Evolutionary conservation across 2,329 filamentous ascomycete species (phyloP).

Genomic region (Aureobasidium sp.): DNA sequence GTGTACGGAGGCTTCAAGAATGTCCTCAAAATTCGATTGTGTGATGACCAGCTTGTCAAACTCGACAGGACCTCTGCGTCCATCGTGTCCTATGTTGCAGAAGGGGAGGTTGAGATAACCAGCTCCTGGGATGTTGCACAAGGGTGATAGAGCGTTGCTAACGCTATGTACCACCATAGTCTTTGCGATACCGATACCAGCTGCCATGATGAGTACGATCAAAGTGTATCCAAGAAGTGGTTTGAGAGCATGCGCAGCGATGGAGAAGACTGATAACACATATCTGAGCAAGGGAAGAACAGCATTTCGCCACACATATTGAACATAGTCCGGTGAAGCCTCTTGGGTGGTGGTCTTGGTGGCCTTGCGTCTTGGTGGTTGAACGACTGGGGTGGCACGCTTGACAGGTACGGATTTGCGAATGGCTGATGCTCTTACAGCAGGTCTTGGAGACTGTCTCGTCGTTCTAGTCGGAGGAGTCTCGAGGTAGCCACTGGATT

Average conservation of each 20-base stretch:
- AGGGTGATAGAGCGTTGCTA: slow-evolving; percentile 53
- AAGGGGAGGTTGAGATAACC: slow-evolving; percentile 55
- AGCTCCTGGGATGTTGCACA: slow-evolving; percentile 61
- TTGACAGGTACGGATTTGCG: slow-evolving; percentile 1
- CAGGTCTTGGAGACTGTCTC: neutral
- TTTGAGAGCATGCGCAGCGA: slow-evolving; percentile 54
- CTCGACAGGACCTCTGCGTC: slow-evolving; percentile 39
- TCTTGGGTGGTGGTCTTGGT: neutral
- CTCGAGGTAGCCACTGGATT: neutral
- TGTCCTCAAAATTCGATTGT: slow-evolving; percentile 67
- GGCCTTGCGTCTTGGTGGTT: neutral
- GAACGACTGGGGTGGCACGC: neutral
- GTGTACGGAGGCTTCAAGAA: slow-evolving; percentile 58
- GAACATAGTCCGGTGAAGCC: neutral
- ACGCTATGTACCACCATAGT: slow-evolving; percentile 56
- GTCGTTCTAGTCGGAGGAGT: neutral
- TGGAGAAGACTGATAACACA: slow-evolving; percentile 46
- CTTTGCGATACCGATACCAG: slow-evolving; percentile 49
- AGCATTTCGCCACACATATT: slow-evolving; percentile 26
- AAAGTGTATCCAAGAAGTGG: slow-evolving; percentile 55
- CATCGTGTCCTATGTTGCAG: slow-evolving; percentile 33
- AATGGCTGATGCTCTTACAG: slow-evolving; percentile 17
- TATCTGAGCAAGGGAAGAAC: slow-evolving; percentile 36
- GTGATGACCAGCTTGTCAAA: slow-evolving; percentile 68
- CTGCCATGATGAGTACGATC: slow-evolving; percentile 52